These are phyloP conservation scores for Clathrospora elynae DNA, from an alignment of 2,329 filamentous ascomycete species.

Conservation along the genomic window DNA sequence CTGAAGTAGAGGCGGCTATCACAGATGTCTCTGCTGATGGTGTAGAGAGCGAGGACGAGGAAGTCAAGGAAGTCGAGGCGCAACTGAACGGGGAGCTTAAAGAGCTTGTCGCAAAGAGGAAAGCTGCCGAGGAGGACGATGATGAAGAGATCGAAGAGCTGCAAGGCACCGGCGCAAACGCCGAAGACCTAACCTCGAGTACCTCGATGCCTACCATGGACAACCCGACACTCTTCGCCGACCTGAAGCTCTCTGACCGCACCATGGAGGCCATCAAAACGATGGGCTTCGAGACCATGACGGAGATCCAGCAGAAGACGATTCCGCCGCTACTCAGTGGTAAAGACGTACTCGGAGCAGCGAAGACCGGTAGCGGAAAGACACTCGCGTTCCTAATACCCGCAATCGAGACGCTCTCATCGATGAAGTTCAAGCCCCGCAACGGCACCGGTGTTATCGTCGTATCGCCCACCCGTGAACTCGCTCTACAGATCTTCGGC, in stretches of 20 bases:
- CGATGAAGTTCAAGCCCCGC: conserved; percentile 89
- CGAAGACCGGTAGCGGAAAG: conserved; percentile 96
- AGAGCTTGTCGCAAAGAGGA: conserved; percentile 37
- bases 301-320: conserved; percentile 84
- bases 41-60: conserved; percentile 45
- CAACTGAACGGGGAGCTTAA: conserved; percentile 45
- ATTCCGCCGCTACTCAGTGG: conserved; percentile 86
- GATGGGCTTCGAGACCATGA: conserved; percentile 97
- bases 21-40: conserved; percentile 28
- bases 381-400: conserved; percentile 94
- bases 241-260: conserved; percentile 84
- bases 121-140: conserved; percentile 33
- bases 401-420: conserved; percentile 88
- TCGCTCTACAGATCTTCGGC: conserved; percentile 94
- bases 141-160: conserved; percentile 31
- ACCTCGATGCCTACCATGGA: conserved; percentile 64
- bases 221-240: conserved; percentile 73
- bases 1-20: conserved; percentile 29
- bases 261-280: conserved; percentile 85
- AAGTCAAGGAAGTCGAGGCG: conserved; percentile 40
- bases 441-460: conserved; percentile 86
- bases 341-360: conserved; percentile 89
- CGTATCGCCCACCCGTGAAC: conserved; percentile 88
- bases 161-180: conserved; percentile 24
- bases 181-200: conserved; percentile 58